Evolutionary conservation across 805 yeast genomes (phyloP), one percentile per base, ranked within the genome.

Genomic region (Dipodascopsis tothii): DNA sequence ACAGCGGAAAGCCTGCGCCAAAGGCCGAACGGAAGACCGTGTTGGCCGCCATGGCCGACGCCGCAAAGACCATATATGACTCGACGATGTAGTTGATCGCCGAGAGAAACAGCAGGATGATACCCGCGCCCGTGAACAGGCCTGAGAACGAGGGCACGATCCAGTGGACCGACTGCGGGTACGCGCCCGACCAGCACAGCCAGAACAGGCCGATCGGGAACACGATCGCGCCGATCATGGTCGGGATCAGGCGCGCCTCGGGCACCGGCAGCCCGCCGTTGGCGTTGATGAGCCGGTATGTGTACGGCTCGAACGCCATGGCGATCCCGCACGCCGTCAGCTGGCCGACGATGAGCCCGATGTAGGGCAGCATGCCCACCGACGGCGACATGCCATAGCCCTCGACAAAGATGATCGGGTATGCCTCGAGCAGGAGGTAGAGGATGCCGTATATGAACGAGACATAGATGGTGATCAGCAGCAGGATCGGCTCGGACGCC

Each of bases 141-240:
- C 82, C 78, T 34, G 80, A 73, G 30, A 73, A 64, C 2, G 82
- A 74, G 43, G 87, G 86, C 17, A 74, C 81, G 57, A 76, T 78
- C 84, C 85, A 84, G 59, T 81, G 95, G 32, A 84, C 75, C 35
- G 64, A 63, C 28, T 79, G 63, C 39, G 75, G 80, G 63, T 79
- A 87, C 51, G 76, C 73, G 59, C 95, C 95, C 6, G 90, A 69
- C 95, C 95, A 87, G 45, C 84, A 76, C 61, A 87, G 71, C 95
- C 95, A 83, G 57, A 86, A 71, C 50, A 86, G 67, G 41, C 95
- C 95, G 41, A 77, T 68, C 22, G 94, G 81, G 68, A 87, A 84
- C 5, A 73, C 59, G 42, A 84, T 51, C 20, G 80, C 78, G 25
- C 94, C 88, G 35, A 73, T 63, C 64, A 84, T 74, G 81, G 86